A percentile compares a stretch with the other conserved stretches of the same genome.
phyloP scores from a whole-genome alignment of 164 flowering plant genomes.

The Stephania japonica region DNA sequence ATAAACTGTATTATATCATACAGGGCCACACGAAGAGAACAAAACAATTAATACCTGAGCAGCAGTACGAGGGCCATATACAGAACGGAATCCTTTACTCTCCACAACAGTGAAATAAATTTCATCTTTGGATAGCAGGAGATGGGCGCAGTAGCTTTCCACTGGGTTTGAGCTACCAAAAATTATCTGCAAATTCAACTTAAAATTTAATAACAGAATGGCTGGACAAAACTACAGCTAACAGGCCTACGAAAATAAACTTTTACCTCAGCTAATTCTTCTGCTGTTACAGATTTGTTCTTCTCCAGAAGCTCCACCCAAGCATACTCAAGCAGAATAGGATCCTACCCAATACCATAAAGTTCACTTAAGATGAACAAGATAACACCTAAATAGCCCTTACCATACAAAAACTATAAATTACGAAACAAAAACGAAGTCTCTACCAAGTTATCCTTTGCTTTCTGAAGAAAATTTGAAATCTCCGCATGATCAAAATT shows the following conservation, averaged over 20 bases:
- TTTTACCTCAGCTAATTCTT: slow-evolving; percentile 82
- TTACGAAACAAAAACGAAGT: background rate
- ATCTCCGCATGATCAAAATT: slow-evolving; percentile 62
- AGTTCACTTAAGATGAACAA: background rate
- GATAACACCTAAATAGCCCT: background rate
- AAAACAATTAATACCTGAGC: slow-evolving; percentile 44
- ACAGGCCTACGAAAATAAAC: background rate
- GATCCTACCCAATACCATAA: slow-evolving; percentile 46
- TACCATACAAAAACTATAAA: background rate
- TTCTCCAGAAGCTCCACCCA: slow-evolving; percentile 89
- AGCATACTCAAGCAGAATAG: slow-evolving; percentile 76
- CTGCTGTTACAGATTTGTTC: slow-evolving; percentile 63
- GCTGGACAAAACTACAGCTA: background rate
- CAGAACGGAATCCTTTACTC: slow-evolving; percentile 49
- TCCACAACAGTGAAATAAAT: slow-evolving; percentile 66
- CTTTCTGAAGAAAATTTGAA: slow-evolving; percentile 51
- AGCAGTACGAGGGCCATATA: slow-evolving; percentile 72
- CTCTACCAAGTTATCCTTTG: slow-evolving; percentile 66
- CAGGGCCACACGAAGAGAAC: background rate
- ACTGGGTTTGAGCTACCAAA: slow-evolving; percentile 75
- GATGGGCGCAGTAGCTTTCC: slow-evolving; percentile 89
- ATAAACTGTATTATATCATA: background rate
- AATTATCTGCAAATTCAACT: slow-evolving; percentile 58
- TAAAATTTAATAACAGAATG: slow-evolving; percentile 14
- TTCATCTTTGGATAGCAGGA: slow-evolving; percentile 83